Evolutionary conservation across 208 protist species (phyloP), one percentile per base, ranked within the genome.

Genomic region (Angomonas deanei): DNA sequence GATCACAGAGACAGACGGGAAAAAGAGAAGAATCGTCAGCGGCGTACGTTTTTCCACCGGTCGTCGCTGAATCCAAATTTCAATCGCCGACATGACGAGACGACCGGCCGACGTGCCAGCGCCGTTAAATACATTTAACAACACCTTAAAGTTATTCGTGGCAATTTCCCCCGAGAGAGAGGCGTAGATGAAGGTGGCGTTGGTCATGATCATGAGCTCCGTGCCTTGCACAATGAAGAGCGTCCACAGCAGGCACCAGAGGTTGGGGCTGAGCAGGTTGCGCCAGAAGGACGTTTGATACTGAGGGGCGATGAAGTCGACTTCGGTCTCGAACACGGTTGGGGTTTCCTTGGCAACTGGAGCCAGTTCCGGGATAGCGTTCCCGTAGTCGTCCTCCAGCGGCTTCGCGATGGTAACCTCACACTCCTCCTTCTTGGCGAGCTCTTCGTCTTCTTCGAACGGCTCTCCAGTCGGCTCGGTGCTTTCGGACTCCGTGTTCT

Each of bases 91-190:
- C 79, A 86, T 84, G 39, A 68, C 17, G 34, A 90, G 60, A 10
- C 79, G 72, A 24, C 83, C 83, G 17, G 76, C 58, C 5, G 73
- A 78, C 46, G 76, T 83, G 38, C 83, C 83, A 15, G 80, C 74
- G 27, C 83, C 79, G 61, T 82, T 82, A 42, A 90, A 56, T n/a
- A 86, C 76, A 23, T 71, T 90, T 52, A 86, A 59, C 61, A 86
- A 61, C 27, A 74, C 72, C 24, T 57, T 50, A 30, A 83, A 68
- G 32, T 78, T 66, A 0, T 15, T 8, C 27, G 47, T 46, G 0
- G 68, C 56, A n/a, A 53, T 53, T 19, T 75, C 61, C 30, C 68
- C 77, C 17, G 74, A 57, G 5, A 91, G 49, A 8, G 84, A 73
- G 4, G 31, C 71, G 19, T 76, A 72, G 21, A 91, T 78, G 63